A percentile compares a stretch with the other conserved stretches of the same genome.
These are phyloP conservation scores for Plenodomus lindquistii DNA, from an alignment of 2,329 filamentous ascomycete species.

Conservation along the genomic window DNA sequence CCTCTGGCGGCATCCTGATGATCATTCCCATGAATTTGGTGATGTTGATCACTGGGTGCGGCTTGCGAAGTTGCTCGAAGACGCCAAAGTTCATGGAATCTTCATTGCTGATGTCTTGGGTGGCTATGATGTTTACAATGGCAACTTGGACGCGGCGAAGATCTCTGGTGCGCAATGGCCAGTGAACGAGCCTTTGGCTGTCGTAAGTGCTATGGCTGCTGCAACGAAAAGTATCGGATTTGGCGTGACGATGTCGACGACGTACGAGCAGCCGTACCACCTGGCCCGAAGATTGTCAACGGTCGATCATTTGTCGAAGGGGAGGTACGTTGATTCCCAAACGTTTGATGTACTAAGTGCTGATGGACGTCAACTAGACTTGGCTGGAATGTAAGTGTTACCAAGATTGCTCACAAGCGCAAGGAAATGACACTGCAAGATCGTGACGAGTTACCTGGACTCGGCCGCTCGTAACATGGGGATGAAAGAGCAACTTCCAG, in stretches of 20 bases:
- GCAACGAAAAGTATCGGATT: slow-evolving; percentile 70
- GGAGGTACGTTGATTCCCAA: slow-evolving; percentile 46
- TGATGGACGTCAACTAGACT: slow-evolving; percentile 8
- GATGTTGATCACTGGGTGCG: slow-evolving; percentile 44
- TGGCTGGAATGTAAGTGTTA: slow-evolving; percentile 29
- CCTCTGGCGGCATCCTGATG: slow-evolving; percentile 66
- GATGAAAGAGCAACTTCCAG: slow-evolving; percentile 58
- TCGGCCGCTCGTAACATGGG: slow-evolving; percentile 68
- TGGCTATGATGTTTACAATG: slow-evolving; percentile 71
- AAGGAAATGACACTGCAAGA: slow-evolving; percentile 42
- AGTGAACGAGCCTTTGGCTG: slow-evolving; percentile 68
- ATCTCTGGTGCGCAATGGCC: slow-evolving; percentile 69
- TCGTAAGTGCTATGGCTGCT: slow-evolving; percentile 69
- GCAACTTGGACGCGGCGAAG: slow-evolving; percentile 64
- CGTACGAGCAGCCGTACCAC: slow-evolving; percentile 71
- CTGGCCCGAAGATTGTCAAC: slow-evolving; percentile 67
- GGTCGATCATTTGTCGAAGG: slow-evolving; percentile 67
- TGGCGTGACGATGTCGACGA: slow-evolving; percentile 68
- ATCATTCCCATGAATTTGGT: slow-evolving; percentile 63
- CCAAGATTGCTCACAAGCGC: background rate
- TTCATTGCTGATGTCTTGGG: slow-evolving; percentile 53
- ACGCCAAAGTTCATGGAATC: slow-evolving; percentile 46
- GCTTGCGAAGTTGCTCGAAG: slow-evolving; percentile 45
- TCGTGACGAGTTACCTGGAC: slow-evolving; percentile 71
- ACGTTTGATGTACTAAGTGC: too few relatives aligned